These are phyloP conservation scores for Zymoseptoria pseudotritici DNA, from an alignment of 2,329 filamentous ascomycete genomes.

Conservation along the genomic window DNA sequence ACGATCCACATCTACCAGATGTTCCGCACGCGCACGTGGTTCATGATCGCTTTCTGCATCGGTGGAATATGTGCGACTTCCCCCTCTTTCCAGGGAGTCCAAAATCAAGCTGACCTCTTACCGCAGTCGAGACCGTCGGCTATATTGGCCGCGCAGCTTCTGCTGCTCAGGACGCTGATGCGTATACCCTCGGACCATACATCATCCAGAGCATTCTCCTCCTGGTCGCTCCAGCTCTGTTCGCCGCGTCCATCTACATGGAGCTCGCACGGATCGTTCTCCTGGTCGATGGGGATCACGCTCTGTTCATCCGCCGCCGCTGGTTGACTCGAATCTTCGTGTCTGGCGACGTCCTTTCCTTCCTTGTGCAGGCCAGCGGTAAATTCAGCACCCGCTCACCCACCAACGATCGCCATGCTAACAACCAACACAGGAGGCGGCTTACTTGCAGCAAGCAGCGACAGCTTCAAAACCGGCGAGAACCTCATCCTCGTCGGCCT, in stretches of 20 bases:
- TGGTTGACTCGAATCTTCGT: constrained; percentile 45
- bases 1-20: constrained; percentile 34
- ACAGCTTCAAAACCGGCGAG: constrained; percentile 29
- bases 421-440: constrained; percentile 1
- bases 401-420: neutral
- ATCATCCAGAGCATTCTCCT: constrained; percentile 40
- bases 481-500: constrained; percentile 44
- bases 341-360: constrained; percentile 41
- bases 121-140: constrained; percentile 45
- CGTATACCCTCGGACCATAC: constrained; percentile 34
- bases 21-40: constrained; percentile 39
- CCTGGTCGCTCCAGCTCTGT: constrained; percentile 43
- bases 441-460: constrained; percentile 3
- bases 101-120: neutral
- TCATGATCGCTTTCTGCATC: constrained; percentile 46
- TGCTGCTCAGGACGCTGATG: constrained; percentile 32
- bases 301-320: constrained; percentile 36
- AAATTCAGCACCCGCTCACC: neutral
- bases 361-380: constrained; percentile 35
- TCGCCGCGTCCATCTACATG: constrained; percentile 47
- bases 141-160: constrained; percentile 46
- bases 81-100: constrained; percentile 13
- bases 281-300: constrained; percentile 35
- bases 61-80: constrained; percentile 33
- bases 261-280: constrained; percentile 41